Evolutionary conservation across 169 alveolate species (phyloP).

Genomic region (Plasmodium reichenowi): DNA sequence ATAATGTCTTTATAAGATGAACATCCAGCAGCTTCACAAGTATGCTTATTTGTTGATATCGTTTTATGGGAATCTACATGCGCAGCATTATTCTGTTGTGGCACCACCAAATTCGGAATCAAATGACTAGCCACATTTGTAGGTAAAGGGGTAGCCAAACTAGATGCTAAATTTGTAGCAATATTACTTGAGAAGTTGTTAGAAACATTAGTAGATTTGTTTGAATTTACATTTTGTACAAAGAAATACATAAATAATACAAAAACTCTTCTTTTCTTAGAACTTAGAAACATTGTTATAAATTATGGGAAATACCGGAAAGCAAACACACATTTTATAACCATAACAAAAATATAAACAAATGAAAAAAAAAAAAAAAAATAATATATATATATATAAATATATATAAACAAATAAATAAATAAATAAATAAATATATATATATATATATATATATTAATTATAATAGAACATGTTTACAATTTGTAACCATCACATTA

Average conservation of each 20-base stretch:
- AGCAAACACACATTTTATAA: neutral
- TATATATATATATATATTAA: too few relatives aligned
- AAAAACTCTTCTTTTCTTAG: slow-evolving; percentile 8
- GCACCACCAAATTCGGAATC: too few relatives aligned
- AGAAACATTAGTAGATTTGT: slow-evolving; percentile 4
- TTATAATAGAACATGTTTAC: too few relatives aligned
- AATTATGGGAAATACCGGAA: neutral
- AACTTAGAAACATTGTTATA: slow-evolving; percentile 26
- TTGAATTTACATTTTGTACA: slow-evolving; percentile 1
- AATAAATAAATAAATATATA: too few relatives aligned
- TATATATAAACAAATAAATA: too few relatives aligned
- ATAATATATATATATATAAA: neutral
- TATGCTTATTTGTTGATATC: slow-evolving; percentile 13
- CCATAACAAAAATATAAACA: neutral
- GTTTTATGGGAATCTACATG: too few relatives aligned
- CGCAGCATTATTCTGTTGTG: too few relatives aligned
- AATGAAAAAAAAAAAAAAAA: slow-evolving; percentile 7
- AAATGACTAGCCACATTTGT: too few relatives aligned
- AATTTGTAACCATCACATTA: too few relatives aligned
- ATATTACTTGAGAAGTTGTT: neutral
- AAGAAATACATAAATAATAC: slow-evolving; percentile 3
- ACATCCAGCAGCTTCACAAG: slow-evolving; percentile 74
- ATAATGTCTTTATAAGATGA: slow-evolving; percentile 53
- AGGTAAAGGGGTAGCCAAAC: too few relatives aligned
- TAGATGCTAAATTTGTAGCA: too few relatives aligned